Conservation (phyloP, 1,284 basidiomycete species). For the Trametes hirsuta region DNA sequence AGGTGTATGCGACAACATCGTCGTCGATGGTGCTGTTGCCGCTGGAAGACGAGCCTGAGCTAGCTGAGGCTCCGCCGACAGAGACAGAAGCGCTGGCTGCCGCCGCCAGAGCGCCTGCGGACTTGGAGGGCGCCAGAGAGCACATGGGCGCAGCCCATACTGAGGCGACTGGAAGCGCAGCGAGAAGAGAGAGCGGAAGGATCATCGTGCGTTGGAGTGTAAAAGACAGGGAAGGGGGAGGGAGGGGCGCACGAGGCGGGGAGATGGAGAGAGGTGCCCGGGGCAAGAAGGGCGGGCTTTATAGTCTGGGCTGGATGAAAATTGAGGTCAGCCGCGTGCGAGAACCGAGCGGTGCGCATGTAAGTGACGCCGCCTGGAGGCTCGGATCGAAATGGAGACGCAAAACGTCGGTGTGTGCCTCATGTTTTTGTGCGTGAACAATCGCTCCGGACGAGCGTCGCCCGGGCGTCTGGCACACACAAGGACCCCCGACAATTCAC, state of each 20-base stretch:
- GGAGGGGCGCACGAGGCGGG: slow-evolving; percentile 4
- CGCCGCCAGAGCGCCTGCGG: slow-evolving; percentile 8
- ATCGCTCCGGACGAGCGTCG: slow-evolving; percentile 7
- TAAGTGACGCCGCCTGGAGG: not conserved
- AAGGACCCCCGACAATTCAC: too few species aligned
- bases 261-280: not conserved
- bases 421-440: slow-evolving; percentile 17
- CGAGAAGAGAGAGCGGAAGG: slow-evolving; percentile 27
- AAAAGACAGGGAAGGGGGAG: slow-evolving; percentile 4
- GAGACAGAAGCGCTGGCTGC: slow-evolving; percentile 4
- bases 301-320: slow-evolving; percentile 1
- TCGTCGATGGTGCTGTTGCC: slow-evolving; percentile 13
- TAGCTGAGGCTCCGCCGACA: slow-evolving; percentile 5
- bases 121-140: slow-evolving; percentile 23
- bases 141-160: slow-evolving; percentile 39
- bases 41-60: slow-evolving; percentile 3
- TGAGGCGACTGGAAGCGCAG: slow-evolving; percentile 25
- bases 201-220: slow-evolving; percentile 27
- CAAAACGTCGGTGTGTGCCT: not conserved
- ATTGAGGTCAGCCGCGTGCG: slow-evolving; percentile 7
- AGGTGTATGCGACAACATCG: slow-evolving; percentile 49
- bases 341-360: not conserved
- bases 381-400: not conserved
- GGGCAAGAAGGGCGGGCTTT: not conserved
- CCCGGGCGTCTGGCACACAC: not conserved